phyloP scores from a whole-genome alignment of 805 yeast genomes.

The Monosporozyma unispora region DNA sequence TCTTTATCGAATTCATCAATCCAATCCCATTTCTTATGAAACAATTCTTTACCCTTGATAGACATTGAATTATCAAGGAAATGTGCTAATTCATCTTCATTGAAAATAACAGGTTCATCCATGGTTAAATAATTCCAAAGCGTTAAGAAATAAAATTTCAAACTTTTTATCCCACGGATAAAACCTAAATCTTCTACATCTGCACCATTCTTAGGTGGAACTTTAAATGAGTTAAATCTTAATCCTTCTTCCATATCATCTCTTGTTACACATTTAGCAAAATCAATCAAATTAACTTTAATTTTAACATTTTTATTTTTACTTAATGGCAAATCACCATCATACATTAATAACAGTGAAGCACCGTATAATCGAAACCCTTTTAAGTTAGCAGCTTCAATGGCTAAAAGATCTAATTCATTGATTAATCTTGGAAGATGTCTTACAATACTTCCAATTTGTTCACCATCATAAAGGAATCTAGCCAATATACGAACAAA shows the following conservation, averaged over 20 bases:
- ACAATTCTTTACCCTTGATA: constrained; percentile 15
- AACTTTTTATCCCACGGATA: constrained; percentile 67
- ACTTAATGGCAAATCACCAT: constrained; percentile 36
- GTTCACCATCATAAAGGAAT: constrained; percentile 70
- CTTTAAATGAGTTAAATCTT: constrained; percentile 33
- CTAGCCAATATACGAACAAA: constrained; percentile 68
- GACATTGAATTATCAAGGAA: constrained; percentile 4
- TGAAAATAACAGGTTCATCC: constrained; percentile 21
- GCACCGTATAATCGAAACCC: constrained; percentile 92
- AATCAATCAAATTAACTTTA: constrained; percentile 77
- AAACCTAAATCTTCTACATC: constrained; percentile 69
- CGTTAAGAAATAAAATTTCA: constrained; percentile 53
- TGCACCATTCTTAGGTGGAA: constrained; percentile 63
- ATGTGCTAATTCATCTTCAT: constrained; percentile 16
- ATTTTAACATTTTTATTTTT: constrained; percentile 19
- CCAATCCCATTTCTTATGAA: constrained; percentile 30
- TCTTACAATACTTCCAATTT: constrained; percentile 46
- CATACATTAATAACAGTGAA: constrained; percentile 80
- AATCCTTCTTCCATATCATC: constrained; percentile 37
- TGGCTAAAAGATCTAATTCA: constrained; percentile 49
- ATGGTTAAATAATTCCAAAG: constrained; percentile 53
- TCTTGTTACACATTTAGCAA: constrained; percentile 83
- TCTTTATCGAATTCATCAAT: constrained; percentile 32
- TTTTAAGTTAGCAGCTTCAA: constrained; percentile 44
- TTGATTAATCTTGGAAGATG: constrained; percentile 61